Evolutionary conservation across 306 rosid genomes (phyloP).

Genomic region (Vigna mungo): DNA sequence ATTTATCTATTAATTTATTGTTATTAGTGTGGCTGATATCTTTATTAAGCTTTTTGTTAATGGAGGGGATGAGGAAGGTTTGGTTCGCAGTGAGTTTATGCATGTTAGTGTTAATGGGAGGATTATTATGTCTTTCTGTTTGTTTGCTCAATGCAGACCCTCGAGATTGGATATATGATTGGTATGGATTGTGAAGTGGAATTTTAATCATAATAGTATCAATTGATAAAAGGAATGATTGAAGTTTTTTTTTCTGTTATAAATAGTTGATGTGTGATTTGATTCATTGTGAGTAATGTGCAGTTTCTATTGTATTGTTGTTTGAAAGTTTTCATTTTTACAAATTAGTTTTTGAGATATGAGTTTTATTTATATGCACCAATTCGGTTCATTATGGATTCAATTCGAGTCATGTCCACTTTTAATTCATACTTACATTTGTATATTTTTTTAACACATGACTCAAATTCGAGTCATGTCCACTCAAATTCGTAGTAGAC

Average conservation of each 20-base stretch:
- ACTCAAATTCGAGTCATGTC: too few species aligned
- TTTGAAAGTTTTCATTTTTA: neutral
- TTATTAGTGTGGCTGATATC: constrained; percentile 63
- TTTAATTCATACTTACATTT: too few species aligned
- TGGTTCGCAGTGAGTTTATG: constrained; percentile 87
- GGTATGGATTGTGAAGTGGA: constrained; percentile 58
- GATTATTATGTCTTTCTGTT: constrained; percentile 84
- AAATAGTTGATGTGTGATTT: neutral
- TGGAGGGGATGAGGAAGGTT: constrained; percentile 83
- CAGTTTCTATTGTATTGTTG: neutral
- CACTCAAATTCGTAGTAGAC: too few species aligned
- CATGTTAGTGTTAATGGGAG: constrained; percentile 93
- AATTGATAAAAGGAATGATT: constrained; percentile 16
- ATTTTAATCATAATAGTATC: constrained; percentile 55
- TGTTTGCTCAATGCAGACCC: constrained; percentile 92
- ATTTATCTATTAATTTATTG: neutral
- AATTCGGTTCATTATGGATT: too few species aligned
- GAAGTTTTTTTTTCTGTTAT: neutral
- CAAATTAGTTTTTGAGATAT: neutral
- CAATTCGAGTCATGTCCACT: too few species aligned
- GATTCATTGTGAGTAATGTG: neutral
- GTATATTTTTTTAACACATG: too few species aligned
- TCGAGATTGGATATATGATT: constrained; percentile 76
- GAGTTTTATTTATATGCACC: too few species aligned
- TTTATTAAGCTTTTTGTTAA: constrained; percentile 79